A percentile compares a stretch with the other conserved stretches of the same genome.
phyloP scores from a whole-genome alignment of 306 rosid species.

The Cucumis hystrix region DNA sequence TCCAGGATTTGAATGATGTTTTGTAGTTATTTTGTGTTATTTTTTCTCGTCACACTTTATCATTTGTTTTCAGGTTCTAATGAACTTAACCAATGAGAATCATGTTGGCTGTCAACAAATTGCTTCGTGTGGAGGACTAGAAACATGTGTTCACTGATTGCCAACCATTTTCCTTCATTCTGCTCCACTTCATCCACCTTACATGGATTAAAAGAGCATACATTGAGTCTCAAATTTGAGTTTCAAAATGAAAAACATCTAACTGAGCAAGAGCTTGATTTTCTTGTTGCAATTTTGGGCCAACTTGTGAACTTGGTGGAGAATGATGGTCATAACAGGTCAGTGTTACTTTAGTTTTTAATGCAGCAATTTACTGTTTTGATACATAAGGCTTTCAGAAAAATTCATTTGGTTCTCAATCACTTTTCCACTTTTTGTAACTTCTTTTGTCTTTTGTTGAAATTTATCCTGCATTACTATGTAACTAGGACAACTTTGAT shows the following conservation, averaged over 20 bases:
- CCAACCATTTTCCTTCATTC: constrained; percentile 77
- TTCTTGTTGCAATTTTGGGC: too few relatives aligned
- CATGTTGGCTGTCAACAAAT: constrained; percentile 86
- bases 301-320: constrained; percentile 91
- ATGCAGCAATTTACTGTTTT: not conserved
- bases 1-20: not conserved
- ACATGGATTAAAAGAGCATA: constrained; percentile 23
- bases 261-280: constrained; percentile 70
- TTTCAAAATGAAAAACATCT: constrained; percentile 42
- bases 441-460: not conserved
- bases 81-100: constrained; percentile 95
- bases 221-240: constrained; percentile 20
- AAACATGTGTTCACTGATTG: constrained; percentile 83
- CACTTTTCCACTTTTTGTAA: not conserved
- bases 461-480: not conserved
- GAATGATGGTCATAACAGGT: constrained; percentile 89
- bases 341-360: constrained; percentile 4
- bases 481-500: not conserved
- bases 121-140: constrained; percentile 78
- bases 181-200: constrained; percentile 38
- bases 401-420: not conserved
- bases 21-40: not conserved
- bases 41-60: not conserved
- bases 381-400: not conserved
- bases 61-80: constrained; percentile 58